Evolutionary conservation across 2,329 filamentous ascomycete species (phyloP).

Genomic region (Phoma sp.): DNA sequence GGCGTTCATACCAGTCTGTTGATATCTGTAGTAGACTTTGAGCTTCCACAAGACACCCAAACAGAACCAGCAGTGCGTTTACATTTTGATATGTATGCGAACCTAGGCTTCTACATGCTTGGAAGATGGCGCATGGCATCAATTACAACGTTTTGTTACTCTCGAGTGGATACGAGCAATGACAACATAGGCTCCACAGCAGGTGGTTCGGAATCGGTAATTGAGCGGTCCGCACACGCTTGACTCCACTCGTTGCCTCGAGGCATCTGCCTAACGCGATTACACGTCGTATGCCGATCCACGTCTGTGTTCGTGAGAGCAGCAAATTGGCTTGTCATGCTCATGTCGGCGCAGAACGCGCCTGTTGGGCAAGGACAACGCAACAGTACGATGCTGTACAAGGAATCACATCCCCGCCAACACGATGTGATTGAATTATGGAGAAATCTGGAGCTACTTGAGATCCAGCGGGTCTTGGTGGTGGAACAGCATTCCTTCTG

Average conservation of each 20-base stretch:
- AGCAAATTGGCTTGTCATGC: neutral
- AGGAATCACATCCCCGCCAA: neutral
- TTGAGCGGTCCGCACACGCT: conserved; percentile 5
- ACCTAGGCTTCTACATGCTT: neutral
- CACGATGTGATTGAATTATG: conserved; percentile 2
- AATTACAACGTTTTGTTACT: neutral
- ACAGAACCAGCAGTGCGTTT: no score
- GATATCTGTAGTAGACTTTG: neutral
- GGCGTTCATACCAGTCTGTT: neutral
- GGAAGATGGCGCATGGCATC: neutral
- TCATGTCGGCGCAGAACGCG: neutral
- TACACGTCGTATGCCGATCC: conserved; percentile 8
- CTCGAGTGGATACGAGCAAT: conserved; percentile 12
- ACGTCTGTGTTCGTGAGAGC: neutral
- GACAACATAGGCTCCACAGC: conserved; percentile 12
- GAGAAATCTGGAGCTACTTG: conserved; percentile 3
- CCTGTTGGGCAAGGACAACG: neutral
- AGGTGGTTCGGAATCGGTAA: conserved; percentile 9
- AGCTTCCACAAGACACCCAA: neutral
- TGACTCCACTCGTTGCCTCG: conserved; percentile 1
- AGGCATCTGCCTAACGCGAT: conserved; percentile 9
- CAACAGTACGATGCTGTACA: conserved; percentile 4
- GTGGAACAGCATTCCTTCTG: conserved; percentile 6
- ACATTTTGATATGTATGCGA: no score
- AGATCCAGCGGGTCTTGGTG: conserved; percentile 9